Evolutionary conservation across 148 eudicot species (phyloP).

Genomic region (Rhododendron simsii): DNA sequence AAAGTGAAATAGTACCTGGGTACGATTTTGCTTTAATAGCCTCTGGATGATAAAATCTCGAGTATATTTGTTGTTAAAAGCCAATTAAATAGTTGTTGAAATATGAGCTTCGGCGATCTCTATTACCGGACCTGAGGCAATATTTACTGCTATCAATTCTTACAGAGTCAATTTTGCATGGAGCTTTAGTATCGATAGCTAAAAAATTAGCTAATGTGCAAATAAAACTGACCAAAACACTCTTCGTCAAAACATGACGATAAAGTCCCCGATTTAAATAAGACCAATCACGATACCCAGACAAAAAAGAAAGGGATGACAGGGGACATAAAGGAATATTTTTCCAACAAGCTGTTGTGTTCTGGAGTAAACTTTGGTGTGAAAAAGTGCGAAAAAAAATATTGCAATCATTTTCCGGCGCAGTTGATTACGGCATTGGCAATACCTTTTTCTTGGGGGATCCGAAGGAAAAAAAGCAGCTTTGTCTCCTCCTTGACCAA

Average conservation of each 20-base stretch:
- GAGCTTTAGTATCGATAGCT: too few species aligned
- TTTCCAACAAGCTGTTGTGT: neutral
- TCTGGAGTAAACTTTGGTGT: neutral
- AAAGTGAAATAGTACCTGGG: neutral
- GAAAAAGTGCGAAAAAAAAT: neutral
- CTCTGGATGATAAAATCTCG: neutral
- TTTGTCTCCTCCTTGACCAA: neutral
- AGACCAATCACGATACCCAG: neutral
- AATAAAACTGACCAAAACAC: neutral
- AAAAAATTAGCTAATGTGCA: too few species aligned
- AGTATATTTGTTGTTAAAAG: neutral
- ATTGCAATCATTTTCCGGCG: neutral
- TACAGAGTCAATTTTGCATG: too few species aligned
- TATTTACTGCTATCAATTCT: too few species aligned
- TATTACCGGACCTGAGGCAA: too few species aligned
- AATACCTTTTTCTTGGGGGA: neutral
- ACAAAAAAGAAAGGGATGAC: neutral
- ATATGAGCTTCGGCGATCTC: neutral
- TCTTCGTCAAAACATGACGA: neutral
- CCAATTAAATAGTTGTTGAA: neutral
- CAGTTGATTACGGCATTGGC: conserved; percentile 2
- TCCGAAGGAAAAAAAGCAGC: neutral
- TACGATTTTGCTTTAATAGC: neutral
- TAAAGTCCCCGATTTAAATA: neutral
- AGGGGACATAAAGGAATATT: neutral